Percentiles rank a stretch among this genome's conserved stretches.
Evolutionary conservation across 768 basidiomycete species (phyloP).

Genomic region (Mycena latifolia): DNA sequence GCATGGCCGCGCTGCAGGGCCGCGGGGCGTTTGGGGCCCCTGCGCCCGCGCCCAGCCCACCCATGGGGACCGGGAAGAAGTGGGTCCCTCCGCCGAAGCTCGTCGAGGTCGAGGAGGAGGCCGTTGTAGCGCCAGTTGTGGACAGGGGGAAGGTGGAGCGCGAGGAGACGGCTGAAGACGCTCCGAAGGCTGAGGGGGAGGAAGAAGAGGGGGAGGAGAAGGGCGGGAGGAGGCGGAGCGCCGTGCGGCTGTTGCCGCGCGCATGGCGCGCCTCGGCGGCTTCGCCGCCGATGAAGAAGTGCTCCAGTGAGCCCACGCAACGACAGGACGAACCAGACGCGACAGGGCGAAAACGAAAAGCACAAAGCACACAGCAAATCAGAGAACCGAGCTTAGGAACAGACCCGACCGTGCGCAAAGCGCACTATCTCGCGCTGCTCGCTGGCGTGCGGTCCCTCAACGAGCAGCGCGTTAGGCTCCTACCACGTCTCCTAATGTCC

Average conservation of each 20-base stretch:
- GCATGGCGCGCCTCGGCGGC: constrained; percentile 96
- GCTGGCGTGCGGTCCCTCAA: too few relatives aligned
- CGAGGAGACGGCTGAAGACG: constrained; percentile 76
- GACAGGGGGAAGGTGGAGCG: constrained; percentile 71
- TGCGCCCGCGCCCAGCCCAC: constrained; percentile 68
- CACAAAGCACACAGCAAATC: too few relatives aligned
- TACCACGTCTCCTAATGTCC: too few relatives aligned
- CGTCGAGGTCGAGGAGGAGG: constrained; percentile 53
- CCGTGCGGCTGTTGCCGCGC: constrained; percentile 88
- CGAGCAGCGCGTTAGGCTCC: too few relatives aligned
- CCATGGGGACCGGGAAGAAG: constrained; percentile 74
- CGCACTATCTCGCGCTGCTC: too few relatives aligned
- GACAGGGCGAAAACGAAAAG: too few relatives aligned
- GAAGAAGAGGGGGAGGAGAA: constrained; percentile 49
- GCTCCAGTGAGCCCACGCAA: too few relatives aligned
- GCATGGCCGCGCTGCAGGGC: constrained; percentile 95
- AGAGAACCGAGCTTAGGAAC: too few relatives aligned
- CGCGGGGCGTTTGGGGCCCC: constrained; percentile 83
- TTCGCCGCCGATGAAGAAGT: too few relatives aligned
- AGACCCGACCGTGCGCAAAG: too few relatives aligned
- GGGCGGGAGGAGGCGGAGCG: constrained; percentile 83
- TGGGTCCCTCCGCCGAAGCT: constrained; percentile 84
- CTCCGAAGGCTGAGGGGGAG: constrained; percentile 65
- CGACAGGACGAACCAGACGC: too few relatives aligned
- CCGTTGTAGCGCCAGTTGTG: constrained; percentile 83